A percentile compares a stretch with the other conserved stretches of the same genome.
phyloP scores from a whole-genome alignment of 352 stramenopile genomes.

The Sclerospora graminicola region DNA sequence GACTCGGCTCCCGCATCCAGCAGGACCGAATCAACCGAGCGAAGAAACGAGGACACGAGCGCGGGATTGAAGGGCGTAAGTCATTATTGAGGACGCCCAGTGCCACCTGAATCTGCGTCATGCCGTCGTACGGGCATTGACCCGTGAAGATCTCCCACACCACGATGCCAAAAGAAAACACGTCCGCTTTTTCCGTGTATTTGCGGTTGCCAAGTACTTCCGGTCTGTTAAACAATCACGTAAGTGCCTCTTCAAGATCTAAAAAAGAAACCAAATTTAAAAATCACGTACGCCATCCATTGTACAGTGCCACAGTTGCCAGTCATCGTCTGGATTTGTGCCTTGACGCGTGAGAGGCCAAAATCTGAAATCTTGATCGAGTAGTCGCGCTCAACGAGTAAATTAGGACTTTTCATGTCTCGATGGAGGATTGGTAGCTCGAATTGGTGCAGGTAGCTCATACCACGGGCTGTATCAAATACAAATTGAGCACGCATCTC shows the following conservation, averaged over 20 bases:
- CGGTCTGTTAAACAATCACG: slow-evolving; percentile 25
- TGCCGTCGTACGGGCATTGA: slow-evolving; percentile 84
- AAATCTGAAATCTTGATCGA: slow-evolving; percentile 90
- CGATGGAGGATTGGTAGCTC: slow-evolving; percentile 81
- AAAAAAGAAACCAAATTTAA: background rate
- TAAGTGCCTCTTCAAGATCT: slow-evolving; percentile 18
- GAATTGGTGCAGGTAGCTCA: slow-evolving; percentile 85
- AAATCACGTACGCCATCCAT: slow-evolving; percentile 74
- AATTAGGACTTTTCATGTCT: slow-evolving; percentile 87
- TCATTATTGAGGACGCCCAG: slow-evolving; percentile 75
- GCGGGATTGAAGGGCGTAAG: slow-evolving; percentile 52
- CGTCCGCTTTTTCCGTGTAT: slow-evolving; percentile 90
- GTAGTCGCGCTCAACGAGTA: slow-evolving; percentile 78
- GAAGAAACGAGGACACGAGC: slow-evolving; percentile 56
- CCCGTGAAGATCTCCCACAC: slow-evolving; percentile 90
- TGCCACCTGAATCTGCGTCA: slow-evolving; percentile 82
- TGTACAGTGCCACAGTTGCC: slow-evolving; percentile 85
- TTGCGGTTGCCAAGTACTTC: slow-evolving; percentile 85
- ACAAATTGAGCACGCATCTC: slow-evolving; percentile 49
- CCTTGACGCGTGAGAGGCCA: slow-evolving; percentile 86
- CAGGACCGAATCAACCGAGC: slow-evolving; percentile 65
- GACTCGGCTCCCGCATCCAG: slow-evolving; percentile 62
- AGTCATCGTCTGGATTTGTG: slow-evolving; percentile 88
- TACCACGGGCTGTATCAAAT: slow-evolving; percentile 69
- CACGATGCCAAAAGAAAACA: slow-evolving; percentile 91